Base-by-base conservation (phyloP, 306 rosid genomes). In the Cicer chorassanicum region DNA sequence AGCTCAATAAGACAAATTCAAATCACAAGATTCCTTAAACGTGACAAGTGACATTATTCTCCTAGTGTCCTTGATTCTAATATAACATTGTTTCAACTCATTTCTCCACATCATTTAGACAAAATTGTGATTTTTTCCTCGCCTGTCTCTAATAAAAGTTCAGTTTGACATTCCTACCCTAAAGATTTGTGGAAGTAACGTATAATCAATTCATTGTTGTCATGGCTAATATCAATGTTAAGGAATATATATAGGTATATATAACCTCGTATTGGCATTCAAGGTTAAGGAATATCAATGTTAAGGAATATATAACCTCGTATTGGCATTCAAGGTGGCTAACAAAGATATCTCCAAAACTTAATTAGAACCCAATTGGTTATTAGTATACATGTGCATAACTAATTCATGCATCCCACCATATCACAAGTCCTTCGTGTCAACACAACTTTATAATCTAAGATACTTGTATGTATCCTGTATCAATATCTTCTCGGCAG, bases 401-500 rank as follows among this genome's bases (percentile, higher is more conserved):
- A 29, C 48, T 60, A 61, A 68, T 51, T 65, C 53, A 65, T 39
- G 48, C 44, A 70, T 63, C 60, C 38, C 45, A 16, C 8, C 48
- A 63, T 8, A 71, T 54, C 68, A 41, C 44, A 77, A 55, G 38
- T 65, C 46, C 36, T 16, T 14, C 56, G 19, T 36, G 9, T 78
- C 56, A 51, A 74, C 16, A 62, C 2, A 45, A n/a, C 73, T 42
- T 60, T 60, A 68, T 61, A 73, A 82, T 72, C 42, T 70, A 40
- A 44, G 40, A 24, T 77, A 77, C 82, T 78, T 24, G 21, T 19
- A 19, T 77, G 77, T 51, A 51, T 41, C 63, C 4, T 4, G 71
- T 14, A 54, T 49, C 78, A 41, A n/a, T 78, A 41, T 77, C 78
- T 63, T 54, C 64, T 49, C 13, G 2, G 49, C 45, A 7, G 44